Conservation (phyloP, 108 stramenopile genomes). For the Nitzschia palea region DNA sequence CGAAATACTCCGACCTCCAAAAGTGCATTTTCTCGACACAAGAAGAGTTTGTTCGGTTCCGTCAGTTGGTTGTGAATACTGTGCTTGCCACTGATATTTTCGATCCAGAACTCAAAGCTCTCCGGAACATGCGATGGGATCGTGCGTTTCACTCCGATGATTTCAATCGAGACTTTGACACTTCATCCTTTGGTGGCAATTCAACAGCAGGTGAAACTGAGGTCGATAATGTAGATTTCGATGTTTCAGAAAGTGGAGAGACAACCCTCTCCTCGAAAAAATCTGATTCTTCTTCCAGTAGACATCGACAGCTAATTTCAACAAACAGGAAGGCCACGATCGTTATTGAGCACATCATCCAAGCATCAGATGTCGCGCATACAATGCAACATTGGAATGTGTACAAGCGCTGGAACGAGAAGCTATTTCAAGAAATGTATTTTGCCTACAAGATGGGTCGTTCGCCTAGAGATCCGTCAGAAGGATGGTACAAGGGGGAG, state of each 20-base stretch:
- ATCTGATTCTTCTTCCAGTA: background rate
- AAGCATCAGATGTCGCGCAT: constrained; percentile 26
- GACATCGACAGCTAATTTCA: background rate
- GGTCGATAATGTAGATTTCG: background rate
- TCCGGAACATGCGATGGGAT: constrained; percentile 22
- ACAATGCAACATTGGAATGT: constrained; percentile 23
- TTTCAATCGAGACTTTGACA: background rate
- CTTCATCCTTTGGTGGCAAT: background rate
- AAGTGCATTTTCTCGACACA: constrained; percentile 6
- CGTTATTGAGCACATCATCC: constrained; percentile 26
- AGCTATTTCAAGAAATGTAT: constrained; percentile 43
- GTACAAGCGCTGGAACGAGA: constrained; percentile 13
- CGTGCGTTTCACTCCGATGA: constrained; percentile 10
- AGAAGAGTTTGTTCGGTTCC: constrained; percentile 13
- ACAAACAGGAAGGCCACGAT: constrained; percentile 22
- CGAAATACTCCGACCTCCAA: constrained; percentile 12
- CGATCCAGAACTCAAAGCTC: constrained; percentile 14
- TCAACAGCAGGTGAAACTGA: background rate
- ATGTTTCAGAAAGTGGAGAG: background rate
- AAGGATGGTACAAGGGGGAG: constrained; percentile 18
- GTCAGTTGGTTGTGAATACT: constrained; percentile 16
- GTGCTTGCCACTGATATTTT: constrained; percentile 23
- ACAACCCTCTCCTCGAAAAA: background rate
- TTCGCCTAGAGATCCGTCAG: constrained; percentile 34
- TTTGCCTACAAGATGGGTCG: constrained; percentile 41